Conservation (phyloP, 148 eudicot genomes). For the Simmondsia chinensis region DNA sequence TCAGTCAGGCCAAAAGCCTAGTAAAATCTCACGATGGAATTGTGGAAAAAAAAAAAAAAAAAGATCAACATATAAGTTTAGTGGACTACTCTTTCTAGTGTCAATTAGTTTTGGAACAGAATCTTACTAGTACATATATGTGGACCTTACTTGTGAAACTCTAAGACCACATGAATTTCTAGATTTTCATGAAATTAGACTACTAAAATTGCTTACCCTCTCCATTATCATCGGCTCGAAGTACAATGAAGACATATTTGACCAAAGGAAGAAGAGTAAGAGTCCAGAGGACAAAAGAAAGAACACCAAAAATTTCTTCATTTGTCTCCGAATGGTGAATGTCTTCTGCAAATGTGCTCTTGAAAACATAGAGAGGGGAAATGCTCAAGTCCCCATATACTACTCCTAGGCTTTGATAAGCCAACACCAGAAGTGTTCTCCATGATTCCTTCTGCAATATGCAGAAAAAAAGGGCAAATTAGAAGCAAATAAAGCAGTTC, state of each 20-base stretch:
- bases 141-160: no score
- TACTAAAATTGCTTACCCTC: conserved; percentile 38
- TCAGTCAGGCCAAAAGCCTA: no score
- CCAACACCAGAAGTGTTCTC: conserved; percentile 55
- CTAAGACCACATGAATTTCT: neutral
- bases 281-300: conserved; percentile 80
- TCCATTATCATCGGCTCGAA: conserved; percentile 95
- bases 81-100: no score
- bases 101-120: no score
- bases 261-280: conserved; percentile 67
- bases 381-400: conserved; percentile 92
- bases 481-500: no score
- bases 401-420: conserved; percentile 89
- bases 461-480: neutral
- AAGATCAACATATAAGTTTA: no score
- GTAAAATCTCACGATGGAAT: no score
- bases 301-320: conserved; percentile 82
- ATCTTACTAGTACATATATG: no score
- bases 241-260: conserved; percentile 84
- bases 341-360: conserved; percentile 84
- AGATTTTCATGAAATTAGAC: neutral
- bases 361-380: conserved; percentile 86
- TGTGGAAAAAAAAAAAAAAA: no score
- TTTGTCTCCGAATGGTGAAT: conserved; percentile 75
- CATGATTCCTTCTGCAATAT: conserved; percentile 61